Evolutionary conservation across 306 rosid genomes (phyloP).

Genomic region (Fagus sylvatica): DNA sequence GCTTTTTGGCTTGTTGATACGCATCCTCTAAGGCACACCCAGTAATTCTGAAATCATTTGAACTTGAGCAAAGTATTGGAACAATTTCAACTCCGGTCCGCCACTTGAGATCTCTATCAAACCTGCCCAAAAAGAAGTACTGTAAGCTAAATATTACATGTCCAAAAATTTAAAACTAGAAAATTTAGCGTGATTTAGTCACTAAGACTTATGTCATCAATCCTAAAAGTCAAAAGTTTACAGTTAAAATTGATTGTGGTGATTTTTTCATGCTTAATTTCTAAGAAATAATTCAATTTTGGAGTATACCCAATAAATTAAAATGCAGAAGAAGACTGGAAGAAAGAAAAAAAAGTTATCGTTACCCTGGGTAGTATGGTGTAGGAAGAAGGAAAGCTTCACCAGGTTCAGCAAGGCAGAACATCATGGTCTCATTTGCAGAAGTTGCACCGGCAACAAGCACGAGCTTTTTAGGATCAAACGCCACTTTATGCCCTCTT

Average conservation of each 20-base stretch:
- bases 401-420: constrained; percentile 78
- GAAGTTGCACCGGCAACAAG: constrained; percentile 88
- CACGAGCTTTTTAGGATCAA: constrained; percentile 53
- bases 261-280: no score
- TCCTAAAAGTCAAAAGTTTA: no score
- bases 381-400: constrained; percentile 87
- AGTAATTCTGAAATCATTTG: constrained; percentile 75
- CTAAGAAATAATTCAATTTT: no score
- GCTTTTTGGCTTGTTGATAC: constrained; percentile 41
- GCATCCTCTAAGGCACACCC: constrained; percentile 58
- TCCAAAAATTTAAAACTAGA: no score
- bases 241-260: no score
- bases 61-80: constrained; percentile 71
- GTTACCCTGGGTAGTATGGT: constrained; percentile 93
- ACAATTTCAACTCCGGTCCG: constrained; percentile 69
- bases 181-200: no score
- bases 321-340: background rate
- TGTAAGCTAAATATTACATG: no score
- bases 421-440: constrained; percentile 85
- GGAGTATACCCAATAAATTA: background rate
- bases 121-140: constrained; percentile 41
- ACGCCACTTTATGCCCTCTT: constrained; percentile 56
- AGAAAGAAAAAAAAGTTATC: background rate
- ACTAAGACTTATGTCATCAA: no score
- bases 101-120: constrained; percentile 90